Base-by-base conservation (phyloP, 2,329 filamentous ascomycete species). In the Arthrobotrys pseudoclavata region DNA sequence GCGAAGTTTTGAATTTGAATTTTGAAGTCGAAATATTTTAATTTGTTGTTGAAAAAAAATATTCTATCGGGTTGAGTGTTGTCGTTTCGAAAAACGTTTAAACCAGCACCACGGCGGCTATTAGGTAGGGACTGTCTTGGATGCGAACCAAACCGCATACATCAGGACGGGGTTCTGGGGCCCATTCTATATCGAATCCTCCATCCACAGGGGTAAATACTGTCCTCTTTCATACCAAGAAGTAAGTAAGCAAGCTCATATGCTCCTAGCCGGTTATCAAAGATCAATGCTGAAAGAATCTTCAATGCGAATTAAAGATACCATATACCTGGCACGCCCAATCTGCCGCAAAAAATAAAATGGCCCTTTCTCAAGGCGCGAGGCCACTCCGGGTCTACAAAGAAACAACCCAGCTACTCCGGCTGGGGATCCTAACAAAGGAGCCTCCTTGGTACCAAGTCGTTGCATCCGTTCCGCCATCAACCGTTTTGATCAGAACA, bases 401-500 rank as follows among this genome's bases (percentile, higher is more conserved):
- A 74, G 84, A 85, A n/a, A 86, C 86, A 68, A 84, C 85, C 52
- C 85, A 85, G 74, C 85, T 88, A 72, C 83, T 87, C 76, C 84
- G 86, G 67, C 82, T 84, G 3, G 84, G 84, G 79, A 83, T 84
- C 69, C 82, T 84, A 70, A 71, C 79, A 34, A 76, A 77, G 10
- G 84, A 85, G 34, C 87, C 87, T 7, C 84, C 86, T 53, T 91
- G 90, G 90, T 87, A 88, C 80, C 83, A 86, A 60, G 85, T 88
- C 10, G 82, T 91, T 48, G 84, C 85, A 79, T 85, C 87, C 63
- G 86, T 90, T 20, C 90, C 90, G 22, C 89, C 90, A 3, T 84
- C 88, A 55, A 87, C 89, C 81, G 86, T 87, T 6, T 85, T 91
- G 34, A 86, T 89, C 61, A 88, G 90, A 40, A 87, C 87, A 47